Evolutionary conservation across 1,139 yeast genomes (phyloP), one percentile per base, ranked within the genome.

Genomic region (Geotrichum cucujoidarum): DNA sequence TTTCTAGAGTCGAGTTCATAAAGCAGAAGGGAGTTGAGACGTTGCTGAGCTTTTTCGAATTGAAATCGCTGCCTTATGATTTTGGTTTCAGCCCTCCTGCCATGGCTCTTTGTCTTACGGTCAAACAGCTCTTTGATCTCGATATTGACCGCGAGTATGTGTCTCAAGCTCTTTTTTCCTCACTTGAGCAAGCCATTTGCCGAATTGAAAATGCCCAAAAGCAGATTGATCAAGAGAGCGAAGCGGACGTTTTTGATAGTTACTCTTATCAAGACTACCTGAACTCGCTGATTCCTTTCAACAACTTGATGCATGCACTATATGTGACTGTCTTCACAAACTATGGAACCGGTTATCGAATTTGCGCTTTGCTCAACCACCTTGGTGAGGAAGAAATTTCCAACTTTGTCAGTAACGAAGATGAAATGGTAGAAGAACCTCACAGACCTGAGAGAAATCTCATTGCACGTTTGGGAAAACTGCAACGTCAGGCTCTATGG

Each of bases 61-160:
- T 64, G 4, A 58, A 58, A 2, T 55, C 59, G 37, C 52, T 68
- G 27, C 69, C 72, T 0, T 67, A 64, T 45, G 71, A 68, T 42
- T 67, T 66, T 52, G 62, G 67, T 3, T 59, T 55, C 38, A 57
- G 65, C 6, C 50, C 56, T 14, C 58, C 66, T 3, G 63, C 65
- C 4, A 56, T 56, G 47, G 52, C 61, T 11, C 50, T 66, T 17
- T 57, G 62, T 25, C 48, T 48, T 18, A 53, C 61, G 2, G 43
- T 62, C 22, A 54, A 61, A 38, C 56, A 60, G 6, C 54, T 63
- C 18, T 63, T 61, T 45, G 62, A 63, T 24, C 50, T 62, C 21
- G 65, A 62, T 43, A 60, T 62, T 43, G 59, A 59, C 17, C 54
- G 57, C 7, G 59, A 54, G 22, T 50, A 51, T 27, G 55, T 61